Evolutionary conservation across 768 basidiomycete genomes (phyloP), one percentile per base, ranked within the genome.

Genomic region (Hemileccinum impolitum): DNA sequence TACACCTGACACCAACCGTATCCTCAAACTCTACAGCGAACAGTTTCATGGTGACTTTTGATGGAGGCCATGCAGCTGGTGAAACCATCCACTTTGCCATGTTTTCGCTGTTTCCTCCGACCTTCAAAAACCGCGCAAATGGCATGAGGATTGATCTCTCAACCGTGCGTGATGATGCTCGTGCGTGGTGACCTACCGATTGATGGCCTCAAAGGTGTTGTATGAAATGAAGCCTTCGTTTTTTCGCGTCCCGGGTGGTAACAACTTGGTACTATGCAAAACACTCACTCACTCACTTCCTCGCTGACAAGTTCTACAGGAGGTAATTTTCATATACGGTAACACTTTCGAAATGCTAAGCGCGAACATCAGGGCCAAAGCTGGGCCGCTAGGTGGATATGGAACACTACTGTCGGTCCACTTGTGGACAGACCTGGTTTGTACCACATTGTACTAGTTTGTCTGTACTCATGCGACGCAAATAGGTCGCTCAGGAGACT

Each of bases 161-260:
- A 9, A 71, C 75, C 56, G 79, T 77, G 39, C 11, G 18, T 17
- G 6, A 17, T n/a, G 42, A 34, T 21, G 25, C 2, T 26, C 19
- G 6, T 40, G 2, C n/a, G 21, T 30, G 28, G 28, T 30, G 28
- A 30, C 8, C 28, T 30, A 21, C 34, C 25, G 39, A 10, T 18
- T 39, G 26, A 39, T 19, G 5, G 34, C 7, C 14, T 37, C 18
- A 21, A 47, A 83, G 78, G 68, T 78, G 2, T 66, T 85, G 35
- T 67, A 69, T 12, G 78, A 76, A 12, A 74, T 79, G 68, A 73
- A 73, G 4, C 82, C 84, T 14, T 68, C 76, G 14, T 80, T 85
- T 61, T 82, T 80, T 72, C 73, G 84, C 14, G 76, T 84, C 58
- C 83, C 83, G 2, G 84, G 84, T 13, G 83, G 84, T 5, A 83